Evolutionary conservation across 495 filamentous ascomycete genomes (phyloP), one percentile per base, ranked within the genome.

Genomic region (Aspergillus cavernicola): DNA sequence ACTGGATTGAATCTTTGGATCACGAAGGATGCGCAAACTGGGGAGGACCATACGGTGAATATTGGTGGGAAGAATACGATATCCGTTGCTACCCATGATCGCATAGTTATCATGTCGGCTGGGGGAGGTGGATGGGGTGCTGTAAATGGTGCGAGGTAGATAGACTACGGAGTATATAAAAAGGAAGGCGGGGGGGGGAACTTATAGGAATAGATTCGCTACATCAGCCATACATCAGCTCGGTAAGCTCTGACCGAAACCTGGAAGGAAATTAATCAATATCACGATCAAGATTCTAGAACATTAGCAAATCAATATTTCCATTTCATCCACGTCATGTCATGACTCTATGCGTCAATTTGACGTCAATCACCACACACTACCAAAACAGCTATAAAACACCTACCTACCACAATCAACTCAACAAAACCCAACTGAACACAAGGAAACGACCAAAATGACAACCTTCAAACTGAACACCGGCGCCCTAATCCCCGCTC

Each of bases 41-140:
- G 52, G 13, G 52, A 54, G 26, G 52, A 54, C 16, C 52, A 54
- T 33, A 73, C 71, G 24, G 88, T 97, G 56, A 96, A 92, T 63
- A 67, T 97, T 39, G 93, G 92, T 0, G 91, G 85, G 8, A 98
- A 98, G 79, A 97, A 97, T 65, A 96, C 89, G 13, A 91, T 92
- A 20, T 77, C 80, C 9, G 95, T 97, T 83, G 76, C 85, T 59
- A 75, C 82, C 0, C 92, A 93, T 19, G 93, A 98, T 66, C 79
- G 91, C 8, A 90, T 98, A 56, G 86, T 97, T 51, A 77, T 82
- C n/a, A 71, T 72, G 62, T 80, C 77, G 28, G 75, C 79, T 41
- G 79, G 79, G 20, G 79, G 79, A 51, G 79, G 79, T 58, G 78
- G 76, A 32, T 81, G 52, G 52, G 52, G 52, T 3, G 18, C 22